Evolutionary conservation across 2,329 filamentous ascomycete species (phyloP).

Genomic region (Aspergillus cejpii): DNA sequence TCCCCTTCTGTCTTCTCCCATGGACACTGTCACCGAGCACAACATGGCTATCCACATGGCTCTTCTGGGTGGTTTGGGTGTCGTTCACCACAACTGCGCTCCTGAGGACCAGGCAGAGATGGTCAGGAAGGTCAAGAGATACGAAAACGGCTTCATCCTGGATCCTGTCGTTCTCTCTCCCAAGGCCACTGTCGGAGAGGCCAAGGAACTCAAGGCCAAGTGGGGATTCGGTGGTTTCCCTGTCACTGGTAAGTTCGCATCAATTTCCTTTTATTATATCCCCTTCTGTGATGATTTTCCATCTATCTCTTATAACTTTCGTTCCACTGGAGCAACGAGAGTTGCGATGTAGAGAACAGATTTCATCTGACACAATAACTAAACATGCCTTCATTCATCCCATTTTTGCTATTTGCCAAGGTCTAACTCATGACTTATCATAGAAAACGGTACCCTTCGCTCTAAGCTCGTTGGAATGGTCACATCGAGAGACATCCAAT

Average conservation of each 20-base stretch:
- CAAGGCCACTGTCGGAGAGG: conserved; percentile 81
- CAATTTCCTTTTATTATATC: conserved; percentile 10
- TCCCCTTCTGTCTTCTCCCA: conserved; percentile 93
- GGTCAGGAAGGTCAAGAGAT: conserved; percentile 98
- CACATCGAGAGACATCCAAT: conserved; percentile 96
- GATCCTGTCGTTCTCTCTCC: conserved; percentile 90
- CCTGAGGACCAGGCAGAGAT: conserved; percentile 95
- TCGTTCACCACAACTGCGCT: conserved; percentile 99
- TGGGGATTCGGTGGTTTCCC: conserved; percentile 99
- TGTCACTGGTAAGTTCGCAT: conserved; percentile 74
- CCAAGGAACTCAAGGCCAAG: conserved; percentile 87
- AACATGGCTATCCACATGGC: conserved; percentile 96
- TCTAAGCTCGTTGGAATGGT: conserved; percentile 97
- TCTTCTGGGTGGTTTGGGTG: conserved; percentile 55
- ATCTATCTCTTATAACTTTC: conserved; percentile 90
- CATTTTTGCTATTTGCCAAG: conserved; percentile 14
- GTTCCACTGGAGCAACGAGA: conserved; percentile 97
- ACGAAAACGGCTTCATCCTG: conserved; percentile 97
- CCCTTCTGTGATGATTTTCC: conserved; percentile 61
- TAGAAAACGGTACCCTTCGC: conserved; percentile 84
- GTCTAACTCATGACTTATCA: conserved; percentile 17
- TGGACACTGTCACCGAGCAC: conserved; percentile 99
- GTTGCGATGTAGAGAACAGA: conserved; percentile 72
- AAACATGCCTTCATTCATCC: conserved; percentile 3
- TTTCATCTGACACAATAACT: conserved; percentile 42